Percentiles rank a stretch among this genome's conserved stretches.
Evolutionary conservation across 768 basidiomycete genomes (phyloP).

Genomic region (Hygrocybe punicea): DNA sequence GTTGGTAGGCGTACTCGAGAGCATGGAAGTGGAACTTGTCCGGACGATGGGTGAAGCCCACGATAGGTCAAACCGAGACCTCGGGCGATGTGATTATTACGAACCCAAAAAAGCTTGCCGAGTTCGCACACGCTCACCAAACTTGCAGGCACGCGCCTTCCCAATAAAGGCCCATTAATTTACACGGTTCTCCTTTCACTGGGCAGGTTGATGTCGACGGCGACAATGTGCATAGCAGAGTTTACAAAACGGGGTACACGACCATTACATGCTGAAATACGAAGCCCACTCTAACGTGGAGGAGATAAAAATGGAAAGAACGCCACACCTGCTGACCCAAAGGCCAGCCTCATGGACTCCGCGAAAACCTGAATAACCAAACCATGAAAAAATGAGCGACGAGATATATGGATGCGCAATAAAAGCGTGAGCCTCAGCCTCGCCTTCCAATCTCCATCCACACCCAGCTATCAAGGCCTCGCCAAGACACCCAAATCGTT

Average conservation of each 20-base stretch:
- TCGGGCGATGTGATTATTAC: no score
- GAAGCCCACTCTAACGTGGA: no score
- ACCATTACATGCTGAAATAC: background rate
- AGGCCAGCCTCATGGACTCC: no score
- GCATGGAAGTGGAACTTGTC: background rate
- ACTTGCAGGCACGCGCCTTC: no score
- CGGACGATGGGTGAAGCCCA: background rate
- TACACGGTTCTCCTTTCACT: no score
- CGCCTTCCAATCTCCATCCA: conserved; percentile 81
- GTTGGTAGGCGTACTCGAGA: conserved; percentile 25
- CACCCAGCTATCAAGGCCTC: conserved; percentile 50
- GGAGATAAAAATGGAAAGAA: no score
- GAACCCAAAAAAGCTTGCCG: background rate
- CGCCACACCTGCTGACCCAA: no score
- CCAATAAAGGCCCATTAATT: no score
- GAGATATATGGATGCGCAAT: background rate
- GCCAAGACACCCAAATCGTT: conserved; percentile 19
- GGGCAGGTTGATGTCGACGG: conserved; percentile 7
- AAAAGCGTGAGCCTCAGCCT: conserved; percentile 60
- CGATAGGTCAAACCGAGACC: no score
- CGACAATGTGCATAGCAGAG: background rate
- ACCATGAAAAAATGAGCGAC: background rate
- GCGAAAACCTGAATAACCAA: background rate
- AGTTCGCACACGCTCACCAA: background rate
- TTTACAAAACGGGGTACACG: background rate